phyloP scores from a whole-genome alignment of 1,284 basidiomycete species.

The Ustilago sp. region DNA sequence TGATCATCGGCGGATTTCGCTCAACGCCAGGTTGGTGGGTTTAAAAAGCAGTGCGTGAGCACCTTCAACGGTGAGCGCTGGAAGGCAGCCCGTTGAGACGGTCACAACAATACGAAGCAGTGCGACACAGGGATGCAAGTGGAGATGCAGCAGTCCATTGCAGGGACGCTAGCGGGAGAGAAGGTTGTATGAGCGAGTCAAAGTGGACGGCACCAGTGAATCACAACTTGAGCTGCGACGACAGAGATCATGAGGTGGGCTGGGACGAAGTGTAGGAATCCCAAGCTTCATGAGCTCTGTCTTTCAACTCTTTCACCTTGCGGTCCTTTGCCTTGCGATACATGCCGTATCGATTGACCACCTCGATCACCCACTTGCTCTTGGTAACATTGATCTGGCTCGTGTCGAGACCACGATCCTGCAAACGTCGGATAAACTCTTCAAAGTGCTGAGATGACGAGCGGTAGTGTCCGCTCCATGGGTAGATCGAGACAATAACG shows the following conservation, averaged over 20 bases:
- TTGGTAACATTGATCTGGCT: constrained; percentile 56
- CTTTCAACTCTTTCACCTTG: constrained; percentile 42
- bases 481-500: constrained; percentile 53
- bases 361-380: constrained; percentile 49
- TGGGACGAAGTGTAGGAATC: constrained; percentile 11
- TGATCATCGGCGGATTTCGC: neutral
- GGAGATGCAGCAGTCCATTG: neutral
- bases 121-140: neutral
- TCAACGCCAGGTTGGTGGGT: neutral
- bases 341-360: constrained; percentile 54
- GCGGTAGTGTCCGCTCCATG: constrained; percentile 56
- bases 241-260: constrained; percentile 26
- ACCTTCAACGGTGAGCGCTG: neutral
- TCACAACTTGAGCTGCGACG: neutral
- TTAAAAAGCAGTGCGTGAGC: neutral
- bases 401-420: constrained; percentile 45
- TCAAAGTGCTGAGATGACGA: constrained; percentile 52
- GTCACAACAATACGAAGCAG: too few species aligned
- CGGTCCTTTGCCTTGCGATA: constrained; percentile 52
- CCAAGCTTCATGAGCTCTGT: constrained; percentile 24
- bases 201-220: neutral
- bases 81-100: too few species aligned
- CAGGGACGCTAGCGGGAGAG: neutral
- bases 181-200: neutral
- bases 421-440: constrained; percentile 44